phyloP scores from a whole-genome alignment of 225 moss, liverwort and hornwort species.

The Asterella californica region DNA sequence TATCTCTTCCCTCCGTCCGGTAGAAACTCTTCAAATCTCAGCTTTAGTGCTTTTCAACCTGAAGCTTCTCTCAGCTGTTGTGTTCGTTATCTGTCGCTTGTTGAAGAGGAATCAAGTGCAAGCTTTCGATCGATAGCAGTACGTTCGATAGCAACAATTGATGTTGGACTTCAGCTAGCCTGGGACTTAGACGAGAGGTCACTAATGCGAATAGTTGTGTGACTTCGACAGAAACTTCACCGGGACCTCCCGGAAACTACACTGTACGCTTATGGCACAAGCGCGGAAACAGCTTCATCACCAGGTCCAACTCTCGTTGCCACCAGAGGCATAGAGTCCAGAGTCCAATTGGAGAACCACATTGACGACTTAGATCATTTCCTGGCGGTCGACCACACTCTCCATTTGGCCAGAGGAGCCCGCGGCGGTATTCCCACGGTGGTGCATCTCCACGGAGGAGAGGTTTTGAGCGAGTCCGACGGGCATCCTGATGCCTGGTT shows the following conservation, averaged over 20 bases:
- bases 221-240: conserved; percentile 21
- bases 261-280: conserved; percentile 23
- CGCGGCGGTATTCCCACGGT: conserved; percentile 53
- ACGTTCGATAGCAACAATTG: too few species aligned
- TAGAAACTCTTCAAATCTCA: neutral
- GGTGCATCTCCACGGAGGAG: conserved; percentile 55
- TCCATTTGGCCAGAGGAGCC: conserved; percentile 48
- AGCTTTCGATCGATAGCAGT: neutral
- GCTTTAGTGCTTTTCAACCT: neutral
- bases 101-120: neutral
- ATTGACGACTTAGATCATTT: conserved; percentile 17
- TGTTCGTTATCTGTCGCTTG: neutral
- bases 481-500: conserved; percentile 67
- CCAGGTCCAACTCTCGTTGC: conserved; percentile 23
- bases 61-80: neutral
- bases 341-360: conserved; percentile 35
- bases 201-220: neutral
- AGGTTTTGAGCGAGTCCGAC: conserved; percentile 41
- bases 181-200: neutral
- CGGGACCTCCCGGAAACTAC: conserved; percentile 17
- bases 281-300: conserved; percentile 14
- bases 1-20: neutral
- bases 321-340: neutral
- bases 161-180: neutral
- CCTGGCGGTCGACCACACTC: conserved; percentile 38